Evolutionary conservation across 2,329 filamentous ascomycete species (phyloP), one percentile per base, ranked within the genome.

Genomic region (Cordyceps javanica): DNA sequence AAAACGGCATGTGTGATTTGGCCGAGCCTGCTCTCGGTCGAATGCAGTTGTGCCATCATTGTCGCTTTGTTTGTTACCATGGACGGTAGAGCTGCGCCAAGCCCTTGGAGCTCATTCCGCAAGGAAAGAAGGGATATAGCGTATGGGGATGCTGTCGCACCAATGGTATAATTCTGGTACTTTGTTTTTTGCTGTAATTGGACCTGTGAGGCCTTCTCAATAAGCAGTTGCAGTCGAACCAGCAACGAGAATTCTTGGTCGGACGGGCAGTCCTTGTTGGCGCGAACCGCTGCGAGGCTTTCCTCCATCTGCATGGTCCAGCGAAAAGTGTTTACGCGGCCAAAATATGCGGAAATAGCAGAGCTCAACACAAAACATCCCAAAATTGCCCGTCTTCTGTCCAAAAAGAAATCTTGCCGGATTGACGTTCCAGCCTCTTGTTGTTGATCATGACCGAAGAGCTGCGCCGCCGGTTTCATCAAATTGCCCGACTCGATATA

Each of bases 251-350:
- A 55, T 3, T 28, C 21, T 9, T 4, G 8, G 10, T 55, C 52
- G 1, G 41, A 23, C 0, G 52, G 41, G 19, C 39, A 38, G 7
- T 25, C 41, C 30, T 30, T 10, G 21, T 55, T 55, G 26, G 23
- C 19, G 21, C 41, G n/a, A 19, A 55, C 46, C 6, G 52, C 52
- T 3, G 52, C 52, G 3, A 55, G n/a, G 30, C 39, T 36, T 46
- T 46, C 41, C 46, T 55, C 52, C 52, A 45, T 38, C 28, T 46
- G 26, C 39, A 25, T 21, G 5, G 39, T 46, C 52, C 52, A 55
- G 3, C 16, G 26, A 25, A 55, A n/a, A 5, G 30, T 26, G 23
- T 55, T 46, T 16, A 16, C 16, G 13, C 28, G 21, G 10, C 39
- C 52, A 36, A 55, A 36, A 19, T 55, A 46, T 5, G 14, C 6